Percentiles rank a stretch among this genome's conserved stretches.
Conservation (phyloP, 306 rosid genomes). For the Acacia acuminata region DNA sequence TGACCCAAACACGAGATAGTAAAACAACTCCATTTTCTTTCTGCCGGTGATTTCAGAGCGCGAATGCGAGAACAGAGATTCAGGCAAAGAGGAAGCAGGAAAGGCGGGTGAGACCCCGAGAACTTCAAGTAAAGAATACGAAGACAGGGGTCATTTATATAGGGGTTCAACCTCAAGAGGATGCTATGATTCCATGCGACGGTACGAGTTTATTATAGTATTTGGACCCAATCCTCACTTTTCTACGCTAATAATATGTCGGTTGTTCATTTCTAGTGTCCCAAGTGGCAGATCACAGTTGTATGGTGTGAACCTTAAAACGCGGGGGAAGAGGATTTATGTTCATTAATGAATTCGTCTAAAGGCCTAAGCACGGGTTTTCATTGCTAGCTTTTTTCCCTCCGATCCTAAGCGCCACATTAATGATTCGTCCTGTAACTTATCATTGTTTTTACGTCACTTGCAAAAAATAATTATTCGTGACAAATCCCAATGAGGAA, state of each 20-base stretch:
- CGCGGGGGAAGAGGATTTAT: too few relatives aligned
- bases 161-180: neutral
- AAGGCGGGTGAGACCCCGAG: neutral
- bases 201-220: neutral
- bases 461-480: neutral
- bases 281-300: neutral
- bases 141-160: slow-evolving; percentile 18
- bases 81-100: neutral
- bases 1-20: slow-evolving; percentile 69
- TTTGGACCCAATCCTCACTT: neutral
- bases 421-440: too few relatives aligned
- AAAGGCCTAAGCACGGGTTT: too few relatives aligned
- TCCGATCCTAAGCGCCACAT: too few relatives aligned
- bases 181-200: slow-evolving; percentile 11
- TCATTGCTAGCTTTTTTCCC: too few relatives aligned
- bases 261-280: neutral
- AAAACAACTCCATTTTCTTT: slow-evolving; percentile 77
- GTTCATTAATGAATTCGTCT: too few relatives aligned
- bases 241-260: neutral
- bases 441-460: too few relatives aligned
- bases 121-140: neutral
- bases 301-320: too few relatives aligned
- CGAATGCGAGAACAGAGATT: neutral
- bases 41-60: neutral
- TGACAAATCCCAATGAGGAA: neutral